Evolutionary conservation across 345 rosid species (phyloP), one percentile per base, ranked within the genome.

Genomic region (Murraya paniculata): DNA sequence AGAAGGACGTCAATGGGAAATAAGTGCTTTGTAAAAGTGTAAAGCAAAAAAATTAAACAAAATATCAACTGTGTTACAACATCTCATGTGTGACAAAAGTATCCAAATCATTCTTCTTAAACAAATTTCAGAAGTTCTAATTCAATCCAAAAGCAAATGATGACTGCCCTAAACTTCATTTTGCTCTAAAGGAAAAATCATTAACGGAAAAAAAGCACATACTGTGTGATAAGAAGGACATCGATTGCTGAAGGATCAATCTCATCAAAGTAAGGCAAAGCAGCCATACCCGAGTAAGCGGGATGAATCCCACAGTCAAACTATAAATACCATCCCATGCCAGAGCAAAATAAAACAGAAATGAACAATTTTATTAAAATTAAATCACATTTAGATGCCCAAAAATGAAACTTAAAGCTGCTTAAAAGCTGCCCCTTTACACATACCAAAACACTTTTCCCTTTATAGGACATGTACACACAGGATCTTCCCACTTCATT

Each of bases 301-400:
- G 94, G 99, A 74, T 95, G 92, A 81, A 95, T 95, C 72, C 98
- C 98, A 76, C 98, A 95, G 78, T 95, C 98, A 79, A 95, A 93
- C 98, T 95, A 77, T 27, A 81, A 72, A 45, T 45, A 45, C 18
- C 18, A 45, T 45, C 18, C 55, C 59, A 76, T 36, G 41, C 28
- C 62, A 55, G 5, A 59, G 19, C 36, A 33, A 3, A 45, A 10
- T 11, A 39, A 39, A 56, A 39, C 18, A 74, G 0, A 61, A 27
- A 61, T 22, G 61, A 71, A 55, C 56, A 11, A 30, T 48, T 0
- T 53, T 18, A 9, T 5, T 24, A 2, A 33, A 64, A 6, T 6
- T 30, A 4, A 14, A 50, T 0, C 67, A 67, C 14, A 60, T 13
- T 7, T 19, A 11, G 65, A 30, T 61, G n/a, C 8, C 77, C 4